Evolutionary conservation across 495 filamentous ascomycete genomes (phyloP), one percentile per base, ranked within the genome.

Genomic region (Xylaria telfairii): DNA sequence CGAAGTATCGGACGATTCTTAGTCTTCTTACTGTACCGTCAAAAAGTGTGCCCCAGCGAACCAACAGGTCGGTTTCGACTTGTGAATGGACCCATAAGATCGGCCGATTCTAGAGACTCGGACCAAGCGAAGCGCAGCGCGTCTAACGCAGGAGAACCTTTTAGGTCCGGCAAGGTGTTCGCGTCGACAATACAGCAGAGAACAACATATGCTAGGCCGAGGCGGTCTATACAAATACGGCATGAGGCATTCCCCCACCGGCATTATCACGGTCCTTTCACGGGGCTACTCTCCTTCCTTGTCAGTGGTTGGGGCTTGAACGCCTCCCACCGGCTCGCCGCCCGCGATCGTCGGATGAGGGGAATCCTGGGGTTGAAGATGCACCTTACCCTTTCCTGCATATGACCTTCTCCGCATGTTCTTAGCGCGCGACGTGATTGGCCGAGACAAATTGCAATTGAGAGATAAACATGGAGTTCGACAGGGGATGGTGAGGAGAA

Each of bases 221-320:
- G 51, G 24, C 39, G 41, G 26, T 2, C 17, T 24, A 13, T 39
- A 59, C 65, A 44, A 59, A 37, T 42, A 49, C n/a, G 41, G 41
- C 41, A 42, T 44, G 49, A 63, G 26, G 15, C 4, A 3, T 0
- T 30, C 42, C 17, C 51, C 39, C 30, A 49, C 57, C 67, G 67
- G 67, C 67, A 63, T 46, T 63, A 69, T 69, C 34, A 2, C 67
- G 67, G 67, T 49, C 44, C 51, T 51, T 51, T 53, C 46, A 9
- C 67, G 57, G 57, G n/a, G 66, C 24, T 44, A 47, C 24, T 19
- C 66, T 19, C 28, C 28, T 49, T 61, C 53, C 53, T 60, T 68
- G 51, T 37, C 34, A 26, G 37, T 62, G 39, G 9, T 26, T 42
- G 37, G 42, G 37, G 59, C 59, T 41, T 41, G 37, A 28, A 32